Percentiles rank a stretch among this genome's conserved stretches.
These are phyloP conservation scores for Mycosphaerella sp. DNA, from an alignment of 2,329 filamentous ascomycete species.

Conservation along the genomic window DNA sequence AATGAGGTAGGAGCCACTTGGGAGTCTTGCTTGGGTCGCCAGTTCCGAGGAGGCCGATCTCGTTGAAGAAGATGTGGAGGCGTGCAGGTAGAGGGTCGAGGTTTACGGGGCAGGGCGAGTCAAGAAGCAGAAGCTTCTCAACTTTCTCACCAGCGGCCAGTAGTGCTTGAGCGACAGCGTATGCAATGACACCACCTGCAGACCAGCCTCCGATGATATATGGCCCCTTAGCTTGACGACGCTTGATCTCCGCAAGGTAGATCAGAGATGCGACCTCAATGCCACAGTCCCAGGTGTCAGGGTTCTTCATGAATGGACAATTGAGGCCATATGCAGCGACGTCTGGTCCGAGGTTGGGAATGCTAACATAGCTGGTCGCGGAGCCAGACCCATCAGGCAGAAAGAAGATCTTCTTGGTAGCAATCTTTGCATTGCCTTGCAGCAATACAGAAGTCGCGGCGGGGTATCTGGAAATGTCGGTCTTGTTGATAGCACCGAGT, in stretches of 20 bases:
- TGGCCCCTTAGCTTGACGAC: constrained; percentile 60
- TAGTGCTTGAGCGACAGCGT: constrained; percentile 46
- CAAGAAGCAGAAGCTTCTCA: constrained; percentile 48
- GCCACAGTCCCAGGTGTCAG: constrained; percentile 59
- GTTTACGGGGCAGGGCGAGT: constrained; percentile 49
- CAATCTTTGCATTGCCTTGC: constrained; percentile 52
- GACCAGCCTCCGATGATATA: constrained; percentile 53
- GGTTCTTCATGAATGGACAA: constrained; percentile 65
- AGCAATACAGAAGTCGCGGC: constrained; percentile 52
- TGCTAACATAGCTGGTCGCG: constrained; percentile 62
- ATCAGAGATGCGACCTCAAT: constrained; percentile 59
- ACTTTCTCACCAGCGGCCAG: constrained; percentile 45
- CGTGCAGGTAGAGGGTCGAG: constrained; percentile 47
- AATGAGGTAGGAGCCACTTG: constrained; percentile 68
- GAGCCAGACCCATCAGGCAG: constrained; percentile 51
- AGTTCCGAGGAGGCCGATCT: constrained; percentile 64
- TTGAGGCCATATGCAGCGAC: constrained; percentile 53
- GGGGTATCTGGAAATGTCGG: constrained; percentile 42
- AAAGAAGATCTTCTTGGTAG: constrained; percentile 51
- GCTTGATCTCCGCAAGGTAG: constrained; percentile 64
- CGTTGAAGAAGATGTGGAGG: constrained; percentile 66
- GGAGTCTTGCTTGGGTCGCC: constrained; percentile 56
- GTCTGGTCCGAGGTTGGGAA: constrained; percentile 49
- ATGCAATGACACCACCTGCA: constrained; percentile 51
- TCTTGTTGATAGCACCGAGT: constrained; percentile 34